A percentile compares a stretch with the other conserved stretches of the same genome.
Conservation (phyloP, 345 rosid genomes). For the rapeseed (Brassica napus) region DNA sequence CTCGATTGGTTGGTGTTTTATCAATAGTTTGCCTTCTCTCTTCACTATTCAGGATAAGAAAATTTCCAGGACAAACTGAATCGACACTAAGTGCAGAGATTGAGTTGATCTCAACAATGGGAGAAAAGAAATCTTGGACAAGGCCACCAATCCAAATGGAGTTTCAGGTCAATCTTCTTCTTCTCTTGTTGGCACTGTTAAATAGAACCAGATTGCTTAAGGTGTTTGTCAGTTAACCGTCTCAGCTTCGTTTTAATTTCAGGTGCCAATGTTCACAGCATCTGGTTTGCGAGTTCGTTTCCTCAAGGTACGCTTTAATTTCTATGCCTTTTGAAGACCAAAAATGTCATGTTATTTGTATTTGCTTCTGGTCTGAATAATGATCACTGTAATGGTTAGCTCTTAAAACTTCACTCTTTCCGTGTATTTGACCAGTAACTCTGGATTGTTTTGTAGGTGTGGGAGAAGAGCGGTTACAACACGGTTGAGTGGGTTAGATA, state of each 20-base stretch:
- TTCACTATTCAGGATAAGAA: constrained; percentile 67
- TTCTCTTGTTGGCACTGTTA: constrained; percentile 11
- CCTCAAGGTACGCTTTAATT: constrained; percentile 62
- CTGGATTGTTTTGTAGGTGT: constrained; percentile 56
- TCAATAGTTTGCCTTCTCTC: background rate
- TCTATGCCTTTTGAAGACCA: background rate
- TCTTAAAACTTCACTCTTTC: background rate
- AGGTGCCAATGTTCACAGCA: constrained; percentile 99
- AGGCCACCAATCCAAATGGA: constrained; percentile 99
- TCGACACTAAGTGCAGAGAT: constrained; percentile 96
- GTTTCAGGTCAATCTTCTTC: constrained; percentile 67
- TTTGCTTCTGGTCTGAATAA: background rate
- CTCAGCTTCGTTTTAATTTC: constrained; percentile 23
- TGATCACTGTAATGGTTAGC: constrained; percentile 13
- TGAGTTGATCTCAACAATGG: constrained; percentile 90
- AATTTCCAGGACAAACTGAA: constrained; percentile 98
- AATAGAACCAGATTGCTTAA: background rate
- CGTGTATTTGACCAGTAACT: constrained; percentile 6
- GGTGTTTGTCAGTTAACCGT: background rate
- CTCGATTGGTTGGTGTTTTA: background rate
- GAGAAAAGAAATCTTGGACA: constrained; percentile 95
- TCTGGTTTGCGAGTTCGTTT: constrained; percentile 97
- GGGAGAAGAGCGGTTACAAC: constrained; percentile 99
- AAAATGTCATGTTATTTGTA: background rate
- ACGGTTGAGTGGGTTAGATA: constrained; percentile 99